A percentile compares a stretch with the other conserved stretches of the same genome.
These are phyloP conservation scores for Clarkia xantiana DNA, from an alignment of 345 rosid genomes.

Conservation along the genomic window DNA sequence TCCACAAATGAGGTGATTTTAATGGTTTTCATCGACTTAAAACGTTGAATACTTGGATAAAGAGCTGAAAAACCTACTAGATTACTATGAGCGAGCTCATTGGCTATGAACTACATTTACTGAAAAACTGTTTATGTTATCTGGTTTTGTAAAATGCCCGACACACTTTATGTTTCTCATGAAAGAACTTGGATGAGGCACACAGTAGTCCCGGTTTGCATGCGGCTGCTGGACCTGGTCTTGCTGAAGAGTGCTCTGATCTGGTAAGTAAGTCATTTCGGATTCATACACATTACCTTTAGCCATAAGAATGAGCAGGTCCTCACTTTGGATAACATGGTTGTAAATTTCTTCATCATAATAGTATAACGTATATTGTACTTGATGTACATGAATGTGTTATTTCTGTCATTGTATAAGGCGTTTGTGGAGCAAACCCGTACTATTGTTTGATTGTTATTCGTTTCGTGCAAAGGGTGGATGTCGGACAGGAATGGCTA, in stretches of 20 bases:
- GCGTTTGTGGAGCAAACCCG: neutral
- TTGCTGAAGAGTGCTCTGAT: conserved; percentile 82
- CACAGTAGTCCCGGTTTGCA: conserved; percentile 93
- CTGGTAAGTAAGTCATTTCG: conserved; percentile 30
- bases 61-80: no score
- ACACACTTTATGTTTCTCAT: neutral
- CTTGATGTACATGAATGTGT: neutral
- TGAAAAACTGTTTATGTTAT: no score
- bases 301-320: no score
- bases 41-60: no score
- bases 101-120: no score
- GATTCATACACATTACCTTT: no score
- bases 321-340: no score
- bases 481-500: conserved; percentile 96
- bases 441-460: neutral
- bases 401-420: neutral
- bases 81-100: no score
- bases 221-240: conserved; percentile 93
- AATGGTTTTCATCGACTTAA: no score
- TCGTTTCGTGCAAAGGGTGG: conserved; percentile 58
- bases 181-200: conserved; percentile 77
- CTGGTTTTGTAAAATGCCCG: neutral
- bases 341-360: no score
- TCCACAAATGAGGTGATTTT: conserved; percentile 80
- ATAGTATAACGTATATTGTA: neutral